phyloP scores from a whole-genome alignment of 2,329 filamentous ascomycete species.

The Akanthomyces lecanii region DNA sequence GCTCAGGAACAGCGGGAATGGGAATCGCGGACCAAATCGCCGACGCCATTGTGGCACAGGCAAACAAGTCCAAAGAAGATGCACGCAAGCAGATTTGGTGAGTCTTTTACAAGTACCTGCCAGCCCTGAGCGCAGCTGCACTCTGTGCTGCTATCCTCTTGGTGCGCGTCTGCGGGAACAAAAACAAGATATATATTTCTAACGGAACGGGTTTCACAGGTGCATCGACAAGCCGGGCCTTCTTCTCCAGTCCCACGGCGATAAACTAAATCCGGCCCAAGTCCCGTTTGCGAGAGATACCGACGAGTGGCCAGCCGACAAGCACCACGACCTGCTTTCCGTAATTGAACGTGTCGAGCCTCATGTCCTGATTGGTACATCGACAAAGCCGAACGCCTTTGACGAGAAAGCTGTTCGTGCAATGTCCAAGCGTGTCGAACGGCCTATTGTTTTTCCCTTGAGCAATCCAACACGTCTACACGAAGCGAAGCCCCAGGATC shows the following conservation, averaged over 20 bases:
- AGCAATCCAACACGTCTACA: slow-evolving; percentile 83
- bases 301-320: slow-evolving; percentile 54
- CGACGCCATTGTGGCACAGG: slow-evolving; percentile 70
- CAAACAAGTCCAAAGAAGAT: slow-evolving; percentile 64
- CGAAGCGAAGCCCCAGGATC: slow-evolving; percentile 72
- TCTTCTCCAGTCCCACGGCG: slow-evolving; percentile 61
- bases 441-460: slow-evolving; percentile 75
- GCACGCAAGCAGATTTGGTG: slow-evolving; percentile 70
- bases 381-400: slow-evolving; percentile 58
- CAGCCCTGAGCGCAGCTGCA: no score
- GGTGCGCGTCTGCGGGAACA: background rate
- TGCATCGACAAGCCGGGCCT: slow-evolving; percentile 77
- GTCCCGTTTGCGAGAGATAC: slow-evolving; percentile 60
- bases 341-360: slow-evolving; percentile 70
- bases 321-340: slow-evolving; percentile 55
- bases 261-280: slow-evolving; percentile 52
- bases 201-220: slow-evolving; percentile 25
- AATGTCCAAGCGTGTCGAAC: slow-evolving; percentile 64
- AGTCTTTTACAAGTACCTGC: background rate
- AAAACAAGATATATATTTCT: background rate
- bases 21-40: slow-evolving; percentile 83
- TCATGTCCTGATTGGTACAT: slow-evolving; percentile 79
- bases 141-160: background rate
- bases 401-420: background rate
- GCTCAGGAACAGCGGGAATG: slow-evolving; percentile 74